Evolutionary conservation across 371 early-diverging fungal species (phyloP), one percentile per base, ranked within the genome.

Genomic region (Mucor lusitanicus): DNA sequence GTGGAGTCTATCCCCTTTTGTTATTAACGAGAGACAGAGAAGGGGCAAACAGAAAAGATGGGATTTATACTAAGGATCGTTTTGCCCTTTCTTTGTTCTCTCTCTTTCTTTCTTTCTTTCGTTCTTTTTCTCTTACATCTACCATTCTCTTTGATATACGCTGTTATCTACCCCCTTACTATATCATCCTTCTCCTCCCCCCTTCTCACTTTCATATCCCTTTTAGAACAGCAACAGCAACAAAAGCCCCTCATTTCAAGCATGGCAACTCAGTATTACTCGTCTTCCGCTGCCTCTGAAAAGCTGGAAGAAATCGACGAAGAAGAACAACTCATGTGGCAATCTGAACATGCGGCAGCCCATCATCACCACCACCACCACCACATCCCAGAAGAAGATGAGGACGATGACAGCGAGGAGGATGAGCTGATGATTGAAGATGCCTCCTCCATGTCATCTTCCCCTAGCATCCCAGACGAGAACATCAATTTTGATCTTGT

Each of bases 401-500:
- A 78, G 11, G 79, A 85, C 6, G 77, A 83, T 8, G 79, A 85
- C 9, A 79, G 74, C 5, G 85, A 87, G 23, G 91, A 92, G 33
- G 84, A 84, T 30, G 85, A 78, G 53, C 33, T 71, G 33, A 65
- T 79, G 61, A 63, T 72, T 17, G 82, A 81, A 39, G 78, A 77
- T 27, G 58, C 71, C 9, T 78, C 78, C 9, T 85, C 85, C 59
- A 77, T 84, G 59, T 75, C 85, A 28, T 88, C 90, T 21, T 78
- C 85, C 7, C 83, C 88, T 37, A 87, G 86, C 59, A 81, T 88
- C 53, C 81, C 88, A 6, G 92, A 92, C 72, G 92, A 92, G 66
- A 88, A 91, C 57, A 91, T 92, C 55, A 87, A 92, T 68, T 90
- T 90, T 75, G 83, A 87, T 69, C 62, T 80, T 1, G 95, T 97